Evolutionary conservation across 768 basidiomycete species (phyloP).

Genomic region (Chlorophyllum brunneum): DNA sequence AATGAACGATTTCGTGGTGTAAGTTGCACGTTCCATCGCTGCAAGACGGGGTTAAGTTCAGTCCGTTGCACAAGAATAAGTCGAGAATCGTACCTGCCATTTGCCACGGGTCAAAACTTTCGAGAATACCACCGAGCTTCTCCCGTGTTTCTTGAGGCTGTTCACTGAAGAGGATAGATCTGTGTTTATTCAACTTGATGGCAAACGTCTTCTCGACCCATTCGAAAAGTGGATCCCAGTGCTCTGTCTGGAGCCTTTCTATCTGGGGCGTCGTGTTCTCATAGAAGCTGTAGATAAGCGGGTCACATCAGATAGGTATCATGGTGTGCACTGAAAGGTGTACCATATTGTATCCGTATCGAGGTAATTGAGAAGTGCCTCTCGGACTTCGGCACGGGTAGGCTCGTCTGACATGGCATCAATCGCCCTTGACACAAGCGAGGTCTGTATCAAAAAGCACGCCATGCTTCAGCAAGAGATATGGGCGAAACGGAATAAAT

Average conservation of each 20-base stretch:
- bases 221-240: slow-evolving; percentile 86
- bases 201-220: slow-evolving; percentile 72
- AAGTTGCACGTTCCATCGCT: slow-evolving; percentile 92
- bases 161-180: slow-evolving; percentile 63
- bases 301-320: background rate
- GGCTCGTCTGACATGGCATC: slow-evolving; percentile 64
- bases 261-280: slow-evolving; percentile 65
- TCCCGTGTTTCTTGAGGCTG: slow-evolving; percentile 70
- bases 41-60: slow-evolving; percentile 5
- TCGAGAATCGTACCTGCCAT: slow-evolving; percentile 67
- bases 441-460: slow-evolving; percentile 57
- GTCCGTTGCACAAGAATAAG: background rate
- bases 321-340: slow-evolving; percentile 12
- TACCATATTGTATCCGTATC: slow-evolving; percentile 95
- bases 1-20: slow-evolving; percentile 87
- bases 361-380: slow-evolving; percentile 74
- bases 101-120: slow-evolving; percentile 75
- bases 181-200: slow-evolving; percentile 63
- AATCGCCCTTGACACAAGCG: slow-evolving; percentile 83
- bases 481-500: no score
- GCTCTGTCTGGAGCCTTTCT: slow-evolving; percentile 68
- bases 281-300: slow-evolving; percentile 67
- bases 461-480: background rate
- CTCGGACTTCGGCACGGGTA: slow-evolving; percentile 58
- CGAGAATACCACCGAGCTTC: slow-evolving; percentile 54